Base-by-base conservation (phyloP, 768 basidiomycete genomes). In the Lactarius evosmus region DNA sequence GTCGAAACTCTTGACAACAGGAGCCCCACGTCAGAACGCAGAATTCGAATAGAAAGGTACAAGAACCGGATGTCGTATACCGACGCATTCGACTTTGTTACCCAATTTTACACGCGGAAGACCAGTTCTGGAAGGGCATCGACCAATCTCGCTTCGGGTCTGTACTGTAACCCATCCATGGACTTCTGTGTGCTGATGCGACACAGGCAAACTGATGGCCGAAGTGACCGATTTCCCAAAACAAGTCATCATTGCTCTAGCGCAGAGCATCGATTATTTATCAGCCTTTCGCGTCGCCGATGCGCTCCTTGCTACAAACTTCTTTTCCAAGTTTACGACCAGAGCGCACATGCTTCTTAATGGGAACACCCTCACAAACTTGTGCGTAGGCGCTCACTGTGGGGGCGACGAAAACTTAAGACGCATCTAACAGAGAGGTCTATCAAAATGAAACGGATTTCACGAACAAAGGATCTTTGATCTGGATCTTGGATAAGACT, bases 401-500 rank as follows among this genome's bases (percentile, higher is more conserved):
- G 32, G n/a, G 27, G 60, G 30, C 27, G 34, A 14, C 52, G 38
- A 19, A 6, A 29, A 52, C 27, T 32, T 8, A 53, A 19, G 25
- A 53, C 65, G 51, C 66, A 9, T 56, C 8, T n/a, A 30, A 46
- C 65, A 85, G 85, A 50, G 95, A 98, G 74, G 85, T 99, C n/a
- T 95, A 92, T 73, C 83, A 86, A 36, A 98, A 98, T 69, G 88
- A 91, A 71, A 93, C 92, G 0, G 89, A 97, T 72, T 83, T 82
- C 60, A 84, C 82, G 12, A 77, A 81, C 22, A 81, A 76, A 61
- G 95, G 95, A 4, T 90, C 92, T 56, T 76, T 99, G 52, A 77
- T 97, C 66, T 90, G 87, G 84, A 81, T 95, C 7, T 78, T 99
- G 58, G 91, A 98, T 77, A 84, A 84, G 63, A 96, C 94, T 34